Conservation (phyloP, 352 stramenopile species). For the Globisporangium iwayamae region DNA sequence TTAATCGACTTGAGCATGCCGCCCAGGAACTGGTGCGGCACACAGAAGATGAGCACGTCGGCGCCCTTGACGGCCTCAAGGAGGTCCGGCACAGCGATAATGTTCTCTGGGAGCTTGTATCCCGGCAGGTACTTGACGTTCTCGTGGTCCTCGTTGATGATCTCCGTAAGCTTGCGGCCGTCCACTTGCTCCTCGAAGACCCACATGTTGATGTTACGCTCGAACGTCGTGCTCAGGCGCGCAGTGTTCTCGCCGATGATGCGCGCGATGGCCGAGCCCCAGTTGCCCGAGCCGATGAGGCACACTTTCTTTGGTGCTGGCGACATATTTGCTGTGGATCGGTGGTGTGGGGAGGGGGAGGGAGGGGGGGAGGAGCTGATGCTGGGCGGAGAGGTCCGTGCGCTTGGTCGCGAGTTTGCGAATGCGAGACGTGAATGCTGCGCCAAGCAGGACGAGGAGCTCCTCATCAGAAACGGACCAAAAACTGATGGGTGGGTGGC, state of each 20-base stretch:
- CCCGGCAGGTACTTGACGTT: slow-evolving; percentile 94
- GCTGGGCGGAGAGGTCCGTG: no score
- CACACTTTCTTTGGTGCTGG: slow-evolving; percentile 58
- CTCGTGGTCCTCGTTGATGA: slow-evolving; percentile 96
- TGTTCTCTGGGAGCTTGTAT: slow-evolving; percentile 92
- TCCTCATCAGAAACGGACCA: no score
- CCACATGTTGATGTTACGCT: slow-evolving; percentile 95
- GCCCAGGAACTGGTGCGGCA: slow-evolving; percentile 95
- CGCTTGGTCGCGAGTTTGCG: no score
- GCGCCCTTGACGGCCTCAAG: slow-evolving; percentile 85
- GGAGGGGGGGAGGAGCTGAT: no score
- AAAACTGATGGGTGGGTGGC: no score
- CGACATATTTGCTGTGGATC: no score
- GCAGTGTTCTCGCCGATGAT: slow-evolving; percentile 82
- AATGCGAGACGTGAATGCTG: no score
- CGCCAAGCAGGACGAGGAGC: no score
- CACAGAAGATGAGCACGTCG: slow-evolving; percentile 95
- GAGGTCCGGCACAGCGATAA: slow-evolving; percentile 92
- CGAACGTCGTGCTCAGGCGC: slow-evolving; percentile 61
- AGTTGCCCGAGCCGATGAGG: slow-evolving; percentile 81
- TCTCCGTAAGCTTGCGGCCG: slow-evolving; percentile 90
- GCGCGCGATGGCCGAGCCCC: slow-evolving; percentile 75
- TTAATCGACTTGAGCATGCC: slow-evolving; percentile 89
- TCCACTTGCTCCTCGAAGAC: slow-evolving; percentile 93
- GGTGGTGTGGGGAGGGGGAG: no score